Percentiles rank a stretch among this genome's conserved stretches.
Conservation (phyloP, 1,139 yeast genomes). For the Candida tunisiensis region DNA sequence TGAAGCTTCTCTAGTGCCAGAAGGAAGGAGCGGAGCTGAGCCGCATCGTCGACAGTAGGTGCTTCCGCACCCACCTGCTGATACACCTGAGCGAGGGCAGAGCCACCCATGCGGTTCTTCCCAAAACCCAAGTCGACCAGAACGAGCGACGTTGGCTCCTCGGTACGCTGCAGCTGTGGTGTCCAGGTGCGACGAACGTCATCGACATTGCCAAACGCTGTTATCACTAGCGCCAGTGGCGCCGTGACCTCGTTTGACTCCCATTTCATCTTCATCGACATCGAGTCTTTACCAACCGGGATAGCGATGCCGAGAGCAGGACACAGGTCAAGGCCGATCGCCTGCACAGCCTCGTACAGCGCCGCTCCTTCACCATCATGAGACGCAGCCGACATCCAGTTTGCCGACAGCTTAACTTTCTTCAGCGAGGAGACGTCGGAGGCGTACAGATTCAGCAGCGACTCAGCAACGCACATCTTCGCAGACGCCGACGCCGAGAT, state of each 20-base stretch:
- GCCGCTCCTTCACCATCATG: slow-evolving; percentile 94
- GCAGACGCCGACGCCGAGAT: slow-evolving; percentile 95
- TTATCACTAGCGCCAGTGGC: slow-evolving; percentile 81
- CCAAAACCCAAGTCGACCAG: slow-evolving; percentile 64
- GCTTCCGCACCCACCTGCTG: slow-evolving; percentile 67
- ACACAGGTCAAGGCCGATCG: slow-evolving; percentile 87
- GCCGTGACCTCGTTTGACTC: slow-evolving; percentile 68
- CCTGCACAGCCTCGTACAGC: slow-evolving; percentile 92
- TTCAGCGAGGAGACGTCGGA: slow-evolving; percentile 71
- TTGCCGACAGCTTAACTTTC: slow-evolving; percentile 78
- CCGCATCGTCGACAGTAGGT: slow-evolving; percentile 67
- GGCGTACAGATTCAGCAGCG: slow-evolving; percentile 75
- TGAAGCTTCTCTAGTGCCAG: slow-evolving; percentile 58
- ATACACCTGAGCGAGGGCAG: slow-evolving; percentile 90
- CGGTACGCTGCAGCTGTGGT: slow-evolving; percentile 45
- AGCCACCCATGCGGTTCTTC: slow-evolving; percentile 58
- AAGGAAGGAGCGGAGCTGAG: slow-evolving; percentile 50
- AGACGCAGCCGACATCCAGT: slow-evolving; percentile 99
- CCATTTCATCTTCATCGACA: slow-evolving; percentile 99
- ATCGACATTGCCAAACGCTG: slow-evolving; percentile 81
- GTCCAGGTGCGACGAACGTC: slow-evolving; percentile 92
- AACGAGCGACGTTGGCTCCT: slow-evolving; percentile 45
- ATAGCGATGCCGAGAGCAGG: slow-evolving; percentile 84
- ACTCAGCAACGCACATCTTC: slow-evolving; percentile 91
- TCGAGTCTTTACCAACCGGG: slow-evolving; percentile 98